Evolutionary conservation across 257 asterid genomes (phyloP), one percentile per base, ranked within the genome.

Genomic region (Plectranthus barbatus): DNA sequence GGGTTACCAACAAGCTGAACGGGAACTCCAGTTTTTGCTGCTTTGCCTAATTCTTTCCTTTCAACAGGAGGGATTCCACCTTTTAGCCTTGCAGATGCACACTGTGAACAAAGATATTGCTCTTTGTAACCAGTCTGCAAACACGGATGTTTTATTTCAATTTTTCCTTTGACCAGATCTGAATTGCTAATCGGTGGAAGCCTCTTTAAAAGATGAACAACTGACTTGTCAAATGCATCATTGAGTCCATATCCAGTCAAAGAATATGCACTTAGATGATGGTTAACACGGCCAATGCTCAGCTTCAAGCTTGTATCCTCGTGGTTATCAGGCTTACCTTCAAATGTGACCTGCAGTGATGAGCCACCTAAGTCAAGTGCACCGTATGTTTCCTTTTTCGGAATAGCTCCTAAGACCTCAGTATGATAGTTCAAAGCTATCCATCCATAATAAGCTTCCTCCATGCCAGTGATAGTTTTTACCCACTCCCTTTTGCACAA

Each of bases 381-480:
- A 66, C 99, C 99, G 57, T 74, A 87, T 26, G 97, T 93, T 71
- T 80, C 88, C 75, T 80, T 85, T 61, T 79, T 81, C 4, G 96
- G 93, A 54, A 78, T 42, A 24, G 91, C 81, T 15, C 97, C 96
- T 66, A 93, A 74, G 49, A 86, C 77, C 57, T 82, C 79, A 4
- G 87, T 83, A 34, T 87, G 85, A 79, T 93, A 86, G 70, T 93
- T 93, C 60, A 93, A 68, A 52, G 99, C 96, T 50, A 90, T 84
- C 97, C 99, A 93, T 60, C 99, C 99, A 73, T 72, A 87, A 70
- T 85, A 90, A 19, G 99, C 99, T 73, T 93, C 99, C 79, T 93
- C 97, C 84, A 72, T 79, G 52, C 99, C 96, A 4, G 84, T 80
- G 70, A 90, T 82, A 59, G 77, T 86, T 74, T 90, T 93, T 47